Evolutionary conservation across 1,284 basidiomycete genomes (phyloP), one percentile per base, ranked within the genome.

Genomic region (Sporisorium graminicola): DNA sequence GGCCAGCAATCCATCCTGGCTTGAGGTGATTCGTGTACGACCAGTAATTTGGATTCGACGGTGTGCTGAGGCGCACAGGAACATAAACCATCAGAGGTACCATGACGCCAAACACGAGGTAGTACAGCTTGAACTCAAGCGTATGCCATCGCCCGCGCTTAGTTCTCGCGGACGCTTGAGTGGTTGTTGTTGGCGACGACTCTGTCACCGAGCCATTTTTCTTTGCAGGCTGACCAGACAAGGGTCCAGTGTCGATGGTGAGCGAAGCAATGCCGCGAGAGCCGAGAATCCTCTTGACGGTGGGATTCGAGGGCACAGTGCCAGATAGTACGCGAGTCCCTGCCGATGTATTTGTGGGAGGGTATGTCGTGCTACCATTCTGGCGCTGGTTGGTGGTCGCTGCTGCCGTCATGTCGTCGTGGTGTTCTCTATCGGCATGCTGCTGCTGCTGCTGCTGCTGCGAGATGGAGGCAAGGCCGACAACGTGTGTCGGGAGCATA

Each of bases 91-190:
- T 93, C 61, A 91, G 81, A 0, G 93, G 92, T 12, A 98, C 86
- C 14, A 89, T 90, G 24, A 92, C 57, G 16, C 87, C 84, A 42
- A 91, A 90, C 1, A 91, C 87, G 27, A 91, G 71, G 67, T 89
- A 91, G 87, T 98, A 98, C 57, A 92, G 81, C 67, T 90, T 88
- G 87, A 97, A 98, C 86, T 98, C 96, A 18, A 87, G 86, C 0
- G 94, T 93, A 51, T 86, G 87, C 96, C 95, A 98, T 87, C 92
- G 76, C 40, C 69, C 74, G 0, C 65, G 46, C 37, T 73, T 68
- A 0, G 46, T n/a, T 1, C 14, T 6, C 22, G 18, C 9, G 5
- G 27, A 7, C 3, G 53, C 37, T 13, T 26, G 26, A 0, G 62
- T 60, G 18, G 65, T 53, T 20, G 44, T 40, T 22, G 58, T 47